Evolutionary conservation across 225 moss, liverwort and hornwort species (phyloP).

Genomic region (Pseudoscleropodium purum): DNA sequence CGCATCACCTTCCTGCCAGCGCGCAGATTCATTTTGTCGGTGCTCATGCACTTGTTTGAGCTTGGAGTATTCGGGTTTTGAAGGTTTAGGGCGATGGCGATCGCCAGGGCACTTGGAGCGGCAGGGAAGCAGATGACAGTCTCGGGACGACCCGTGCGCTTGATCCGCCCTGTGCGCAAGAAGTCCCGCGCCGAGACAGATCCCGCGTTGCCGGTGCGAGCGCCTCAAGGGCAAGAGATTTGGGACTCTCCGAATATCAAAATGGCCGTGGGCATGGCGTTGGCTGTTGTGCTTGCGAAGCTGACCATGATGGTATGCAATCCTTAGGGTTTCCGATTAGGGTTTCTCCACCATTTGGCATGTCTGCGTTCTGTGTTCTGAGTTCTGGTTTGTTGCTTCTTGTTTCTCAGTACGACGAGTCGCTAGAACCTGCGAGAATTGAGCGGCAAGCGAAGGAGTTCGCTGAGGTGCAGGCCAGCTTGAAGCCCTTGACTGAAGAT

Average conservation of each 20-base stretch:
- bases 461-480: conserved; percentile 52
- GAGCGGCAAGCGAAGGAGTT: conserved; percentile 80
- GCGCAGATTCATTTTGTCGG: too few relatives aligned
- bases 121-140: conserved; percentile 15
- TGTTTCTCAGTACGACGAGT: conserved; percentile 61
- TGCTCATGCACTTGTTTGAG: too few relatives aligned
- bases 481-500: conserved; percentile 53
- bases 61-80: too few relatives aligned
- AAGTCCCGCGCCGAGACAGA: background rate
- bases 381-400: background rate
- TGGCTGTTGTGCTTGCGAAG: conserved; percentile 69
- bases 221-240: conserved; percentile 49
- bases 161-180: conserved; percentile 15
- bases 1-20: background rate
- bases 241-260: conserved; percentile 71
- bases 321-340: background rate
- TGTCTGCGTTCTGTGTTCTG: background rate
- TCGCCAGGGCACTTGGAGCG: conserved; percentile 7
- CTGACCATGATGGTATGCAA: conserved; percentile 77
- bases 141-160: conserved; percentile 18
- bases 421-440: conserved; percentile 65
- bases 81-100: conserved; percentile 3
- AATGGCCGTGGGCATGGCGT: conserved; percentile 64
- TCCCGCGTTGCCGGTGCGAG: conserved; percentile 38
- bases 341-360: background rate